Evolutionary conservation across 2,329 filamentous ascomycete genomes (phyloP), one percentile per base, ranked within the genome.

Genomic region (Chaetothyriales sp.): DNA sequence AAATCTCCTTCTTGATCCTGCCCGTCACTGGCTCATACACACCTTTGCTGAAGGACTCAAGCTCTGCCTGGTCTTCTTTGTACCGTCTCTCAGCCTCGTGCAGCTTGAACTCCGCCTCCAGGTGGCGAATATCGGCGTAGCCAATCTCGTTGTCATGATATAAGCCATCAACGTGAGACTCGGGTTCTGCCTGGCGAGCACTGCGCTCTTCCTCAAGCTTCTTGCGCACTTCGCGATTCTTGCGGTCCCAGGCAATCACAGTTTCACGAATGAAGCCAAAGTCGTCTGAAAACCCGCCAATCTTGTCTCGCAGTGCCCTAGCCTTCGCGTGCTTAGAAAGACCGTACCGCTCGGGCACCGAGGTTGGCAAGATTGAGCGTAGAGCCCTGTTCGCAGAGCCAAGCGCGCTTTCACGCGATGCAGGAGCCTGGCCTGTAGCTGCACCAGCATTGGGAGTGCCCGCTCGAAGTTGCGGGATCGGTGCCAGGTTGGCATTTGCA

Each of bases 101-200:
- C 50, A 73, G 68, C 51, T 75, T 74, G 56, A 76, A 76, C 26
- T 77, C 73, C 47, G 74, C 70, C 58, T 79, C 76, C 8, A 78
- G 64, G 15, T 67, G 67, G 39, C 71, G 72, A 57, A 79, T 75
- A 47, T 78, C 75, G 10, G 74, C 73, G 60, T 79, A 78, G 0
- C 73, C 74, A 44, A 79, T 77, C 55, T 77, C 71, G 50, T 77
- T 71, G 47, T 69, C 70, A 55, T 78, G 73, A 63, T 77, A 79
- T 1, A 78, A 65, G 1, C 68, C 66, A 55, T 78, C 73, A 28
- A 75, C 75, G 46, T 69, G 67, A n/a, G 63, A 64, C 56, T 78
- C 74, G 2, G 70, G 73, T 54, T 75, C 70, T 50, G 74, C 70
- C 59, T 75, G 72, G 12, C 76, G 72, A 49, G 62, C 62, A 52